Base-by-base conservation (phyloP, 2,329 filamentous ascomycete species). In the Aspergillus brasiliensis region DNA sequence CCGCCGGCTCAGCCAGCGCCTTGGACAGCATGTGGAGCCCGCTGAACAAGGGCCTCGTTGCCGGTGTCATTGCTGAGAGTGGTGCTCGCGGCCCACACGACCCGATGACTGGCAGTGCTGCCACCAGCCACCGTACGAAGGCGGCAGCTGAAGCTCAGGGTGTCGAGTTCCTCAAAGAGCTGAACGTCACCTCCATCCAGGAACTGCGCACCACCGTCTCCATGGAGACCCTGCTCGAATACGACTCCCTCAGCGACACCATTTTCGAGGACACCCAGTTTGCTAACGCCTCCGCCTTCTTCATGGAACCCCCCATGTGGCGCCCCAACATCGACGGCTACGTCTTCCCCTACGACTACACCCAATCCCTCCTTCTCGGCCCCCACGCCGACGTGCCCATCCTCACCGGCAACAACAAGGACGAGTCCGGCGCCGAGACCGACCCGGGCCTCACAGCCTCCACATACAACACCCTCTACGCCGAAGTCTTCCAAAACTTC, bases 181-280 rank as follows among this genome's bases (percentile, higher is more conserved):
- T 77, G 13, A 79, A 79, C 46, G 77, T 79, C 27, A 70, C 69
- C 34, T 75, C 72, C 5, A 66, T 82, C 44, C 71, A 73, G 19
- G 72, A 80, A 65, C 75, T 78, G 8, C 75, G 80, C 5, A 49
- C 46, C 46, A 61, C 74, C 11, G 63, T 80, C 23, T 67, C 78
- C 3, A 77, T 72, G 7, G 66, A 70, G 1, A 65, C 67, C 0
- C 65, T 83, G 3, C 73, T 79, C n/a, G 59, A 62, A 10, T 61
- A 63, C 7, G 67, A 62, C 44, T 61, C 51, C 6, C 52, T 58
- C 10, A 59, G 40, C 17, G 69, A 73, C 37, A 67, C 65, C n/a
- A 65, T 19, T 37, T 64, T 66, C 37, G 67, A 59, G 3, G 65
- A 62, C 8, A 73, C 69, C 8, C 58, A 55, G n/a, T 71, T 70